These are phyloP conservation scores for Kalaharituber pfeilii DNA, from an alignment of 2,329 filamentous ascomycete genomes.

Conservation along the genomic window DNA sequence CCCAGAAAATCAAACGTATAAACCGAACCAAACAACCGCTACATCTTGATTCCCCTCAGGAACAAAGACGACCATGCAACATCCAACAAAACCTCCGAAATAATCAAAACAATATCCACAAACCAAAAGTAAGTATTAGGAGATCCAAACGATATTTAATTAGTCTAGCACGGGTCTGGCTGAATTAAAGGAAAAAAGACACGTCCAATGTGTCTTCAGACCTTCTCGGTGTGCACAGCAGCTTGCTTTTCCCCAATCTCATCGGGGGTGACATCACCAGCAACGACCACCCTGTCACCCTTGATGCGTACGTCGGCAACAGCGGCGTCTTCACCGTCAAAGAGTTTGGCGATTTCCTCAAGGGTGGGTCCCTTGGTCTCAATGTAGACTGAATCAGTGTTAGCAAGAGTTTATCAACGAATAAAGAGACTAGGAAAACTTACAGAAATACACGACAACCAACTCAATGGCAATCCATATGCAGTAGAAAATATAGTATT, in stretches of 20 bases:
- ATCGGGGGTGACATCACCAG: background rate
- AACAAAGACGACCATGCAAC: no score
- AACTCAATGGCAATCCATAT: constrained; percentile 29
- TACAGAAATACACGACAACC: constrained; percentile 27
- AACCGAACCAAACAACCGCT: no score
- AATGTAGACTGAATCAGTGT: constrained; percentile 5
- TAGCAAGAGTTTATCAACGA: background rate
- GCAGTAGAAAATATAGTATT: constrained; percentile 31
- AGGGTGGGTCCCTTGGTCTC: constrained; percentile 23
- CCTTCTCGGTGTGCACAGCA: background rate
- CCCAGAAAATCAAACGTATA: no score
- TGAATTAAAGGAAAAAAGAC: background rate
- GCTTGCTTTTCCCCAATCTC: background rate
- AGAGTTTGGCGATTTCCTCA: constrained; percentile 32
- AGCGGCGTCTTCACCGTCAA: constrained; percentile 29
- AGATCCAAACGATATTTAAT: background rate
- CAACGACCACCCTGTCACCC: background rate
- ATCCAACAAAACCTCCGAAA: no score
- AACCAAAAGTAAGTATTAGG: no score
- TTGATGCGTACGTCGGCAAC: background rate
- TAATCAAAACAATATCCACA: no score
- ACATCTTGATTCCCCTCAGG: no score
- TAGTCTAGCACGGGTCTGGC: background rate
- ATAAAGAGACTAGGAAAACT: background rate
- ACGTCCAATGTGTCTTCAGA: background rate